Percentiles rank a stretch among this genome's conserved stretches.
Evolutionary conservation across 257 asterid genomes (phyloP).

Genomic region (Forsythia viridissima): DNA sequence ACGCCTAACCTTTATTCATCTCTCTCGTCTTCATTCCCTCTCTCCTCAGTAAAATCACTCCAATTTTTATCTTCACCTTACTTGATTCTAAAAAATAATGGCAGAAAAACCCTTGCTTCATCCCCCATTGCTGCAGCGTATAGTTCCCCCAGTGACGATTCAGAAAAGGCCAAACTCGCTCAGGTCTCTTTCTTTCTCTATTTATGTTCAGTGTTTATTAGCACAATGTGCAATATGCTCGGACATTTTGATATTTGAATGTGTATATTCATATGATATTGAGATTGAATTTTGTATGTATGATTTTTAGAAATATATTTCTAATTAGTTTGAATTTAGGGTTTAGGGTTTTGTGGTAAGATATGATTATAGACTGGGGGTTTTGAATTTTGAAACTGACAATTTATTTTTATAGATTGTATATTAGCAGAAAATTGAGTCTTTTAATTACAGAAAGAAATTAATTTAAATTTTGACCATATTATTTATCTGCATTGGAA

Average conservation of each 20-base stretch:
- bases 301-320: constrained; percentile 13
- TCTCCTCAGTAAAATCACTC: constrained; percentile 38
- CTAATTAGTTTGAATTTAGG: constrained; percentile 27
- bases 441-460: background rate
- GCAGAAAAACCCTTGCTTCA: constrained; percentile 45
- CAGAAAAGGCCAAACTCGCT: constrained; percentile 81
- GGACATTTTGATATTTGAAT: constrained; percentile 1
- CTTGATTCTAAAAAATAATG: constrained; percentile 27
- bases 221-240: constrained; percentile 6
- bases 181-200: constrained; percentile 54
- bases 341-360: constrained; percentile 34
- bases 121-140: constrained; percentile 48
- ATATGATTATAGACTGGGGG: background rate
- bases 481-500: background rate
- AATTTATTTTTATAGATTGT: background rate
- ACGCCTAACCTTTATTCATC: constrained; percentile 36
- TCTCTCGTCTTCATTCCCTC: constrained; percentile 9
- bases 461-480: background rate
- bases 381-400: background rate
- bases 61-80: constrained; percentile 38
- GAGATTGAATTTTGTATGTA: constrained; percentile 7
- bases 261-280: background rate
- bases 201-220: background rate
- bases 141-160: constrained; percentile 56
- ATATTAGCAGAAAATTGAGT: background rate